These are phyloP conservation scores for Phycomyces blakesleeanus DNA, from an alignment of 192 early-diverging fungal genomes.

Conservation along the genomic window DNA sequence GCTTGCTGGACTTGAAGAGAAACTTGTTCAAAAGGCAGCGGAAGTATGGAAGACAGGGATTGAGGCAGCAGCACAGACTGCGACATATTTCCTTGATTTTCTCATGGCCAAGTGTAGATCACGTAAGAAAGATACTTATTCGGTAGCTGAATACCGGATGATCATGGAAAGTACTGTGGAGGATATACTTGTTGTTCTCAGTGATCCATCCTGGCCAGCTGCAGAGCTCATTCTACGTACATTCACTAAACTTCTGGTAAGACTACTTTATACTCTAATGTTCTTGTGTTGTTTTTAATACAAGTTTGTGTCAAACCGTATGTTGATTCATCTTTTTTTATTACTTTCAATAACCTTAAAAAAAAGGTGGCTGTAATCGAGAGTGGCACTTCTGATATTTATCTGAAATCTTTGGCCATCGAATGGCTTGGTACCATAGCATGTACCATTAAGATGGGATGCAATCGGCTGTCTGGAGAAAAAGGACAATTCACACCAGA, in stretches of 20 bases:
- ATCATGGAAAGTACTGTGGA: conserved; percentile 70
- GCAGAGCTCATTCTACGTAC: conserved; percentile 69
- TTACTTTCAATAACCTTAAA: no score
- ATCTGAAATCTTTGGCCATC: conserved; percentile 55
- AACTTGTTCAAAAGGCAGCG: conserved; percentile 2
- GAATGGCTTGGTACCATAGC: conserved; percentile 62
- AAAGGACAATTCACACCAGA: conserved; percentile 9
- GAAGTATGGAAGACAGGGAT: conserved; percentile 38
- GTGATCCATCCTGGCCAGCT: conserved; percentile 88
- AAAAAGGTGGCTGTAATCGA: conserved; percentile 56
- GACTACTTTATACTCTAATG: neutral
- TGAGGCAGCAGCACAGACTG: conserved; percentile 52
- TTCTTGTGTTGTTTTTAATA: no score
- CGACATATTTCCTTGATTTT: conserved; percentile 58
- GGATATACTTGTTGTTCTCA: conserved; percentile 67
- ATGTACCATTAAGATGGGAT: conserved; percentile 26
- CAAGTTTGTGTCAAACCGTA: neutral
- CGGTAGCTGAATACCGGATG: conserved; percentile 67
- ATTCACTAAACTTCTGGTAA: conserved; percentile 67
- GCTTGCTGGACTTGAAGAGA: conserved; percentile 5
- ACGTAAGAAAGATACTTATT: conserved; percentile 41
- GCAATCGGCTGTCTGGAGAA: conserved; percentile 1
- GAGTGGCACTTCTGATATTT: conserved; percentile 54
- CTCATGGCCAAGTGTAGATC: conserved; percentile 51
- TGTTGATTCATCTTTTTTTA: neutral